Evolutionary conservation across 495 filamentous ascomycete species (phyloP).

Genomic region (Lindgomyces ingoldianus): DNA sequence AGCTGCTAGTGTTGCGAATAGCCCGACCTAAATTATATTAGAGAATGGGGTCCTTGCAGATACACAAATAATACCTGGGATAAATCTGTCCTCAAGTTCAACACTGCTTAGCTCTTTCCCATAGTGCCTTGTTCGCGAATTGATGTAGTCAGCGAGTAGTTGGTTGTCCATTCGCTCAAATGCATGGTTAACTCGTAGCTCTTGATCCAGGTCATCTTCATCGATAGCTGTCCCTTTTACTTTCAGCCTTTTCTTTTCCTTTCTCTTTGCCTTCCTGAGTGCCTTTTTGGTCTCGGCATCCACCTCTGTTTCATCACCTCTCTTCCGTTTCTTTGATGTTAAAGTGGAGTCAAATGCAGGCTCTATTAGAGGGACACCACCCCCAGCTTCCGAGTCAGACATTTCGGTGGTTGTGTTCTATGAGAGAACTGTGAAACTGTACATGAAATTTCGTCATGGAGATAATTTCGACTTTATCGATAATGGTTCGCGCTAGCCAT

Average conservation of each 20-base stretch:
- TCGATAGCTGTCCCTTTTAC: constrained; percentile 41
- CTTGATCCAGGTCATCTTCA: constrained; percentile 60
- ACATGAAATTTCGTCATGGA: neutral
- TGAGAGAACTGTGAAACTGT: constrained; percentile 4
- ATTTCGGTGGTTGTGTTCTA: constrained; percentile 28
- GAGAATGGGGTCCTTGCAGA: constrained; percentile 36
- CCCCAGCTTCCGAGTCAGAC: constrained; percentile 40
- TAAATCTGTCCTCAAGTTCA: constrained; percentile 77
- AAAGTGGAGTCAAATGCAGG: constrained; percentile 8
- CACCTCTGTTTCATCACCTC: constrained; percentile 26
- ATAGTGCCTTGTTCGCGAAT: constrained; percentile 74
- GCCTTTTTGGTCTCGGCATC: constrained; percentile 26
- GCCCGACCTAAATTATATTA: constrained; percentile 48
- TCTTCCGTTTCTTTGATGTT: constrained; percentile 42
- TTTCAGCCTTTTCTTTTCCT: constrained; percentile 58
- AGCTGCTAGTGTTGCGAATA: constrained; percentile 74
- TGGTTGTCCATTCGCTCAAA: constrained; percentile 79
- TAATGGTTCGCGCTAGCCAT: constrained; percentile 9
- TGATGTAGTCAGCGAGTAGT: constrained; percentile 82
- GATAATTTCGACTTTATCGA: constrained; percentile 19
- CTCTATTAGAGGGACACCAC: constrained; percentile 39
- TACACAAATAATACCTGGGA: constrained; percentile 63
- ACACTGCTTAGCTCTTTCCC: constrained; percentile 75
- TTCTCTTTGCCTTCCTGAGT: constrained; percentile 52
- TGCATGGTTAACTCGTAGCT: constrained; percentile 73